Conservation (phyloP, 164 flowering plant species). For the Aristolochia fimbriata region DNA sequence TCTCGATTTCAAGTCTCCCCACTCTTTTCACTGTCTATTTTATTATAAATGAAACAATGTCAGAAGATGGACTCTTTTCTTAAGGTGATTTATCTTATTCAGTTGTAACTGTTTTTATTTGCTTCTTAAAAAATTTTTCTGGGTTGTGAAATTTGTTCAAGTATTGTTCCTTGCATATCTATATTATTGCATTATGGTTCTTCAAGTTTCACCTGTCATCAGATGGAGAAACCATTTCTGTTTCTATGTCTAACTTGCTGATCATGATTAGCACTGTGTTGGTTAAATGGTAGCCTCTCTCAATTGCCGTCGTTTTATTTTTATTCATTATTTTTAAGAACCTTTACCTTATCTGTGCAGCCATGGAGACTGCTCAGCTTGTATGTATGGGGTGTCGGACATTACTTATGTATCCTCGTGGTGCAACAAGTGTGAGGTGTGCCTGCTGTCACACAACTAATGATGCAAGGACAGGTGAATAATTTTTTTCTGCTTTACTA, state of each 20-base stretch:
- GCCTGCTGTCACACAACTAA: conserved; percentile 89
- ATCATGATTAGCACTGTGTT: not conserved
- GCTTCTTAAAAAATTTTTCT: no score
- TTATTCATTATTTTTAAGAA: no score
- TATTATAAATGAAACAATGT: no score
- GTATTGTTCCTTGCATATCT: no score
- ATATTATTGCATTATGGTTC: not conserved
- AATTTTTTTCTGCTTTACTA: not conserved
- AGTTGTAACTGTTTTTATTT: no score
- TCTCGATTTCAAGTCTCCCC: no score
- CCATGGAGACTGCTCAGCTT: conserved; percentile 53
- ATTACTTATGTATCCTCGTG: conserved; percentile 79
- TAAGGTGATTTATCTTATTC: no score
- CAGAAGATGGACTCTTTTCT: no score
- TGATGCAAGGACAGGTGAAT: conserved; percentile 54
- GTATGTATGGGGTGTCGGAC: conserved; percentile 91
- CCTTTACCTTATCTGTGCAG: not conserved
- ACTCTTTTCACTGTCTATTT: no score
- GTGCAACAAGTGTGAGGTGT: conserved; percentile 95
- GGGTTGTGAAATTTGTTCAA: no score
- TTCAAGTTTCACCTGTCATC: not conserved
- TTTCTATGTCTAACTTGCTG: not conserved
- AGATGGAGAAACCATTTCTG: no score
- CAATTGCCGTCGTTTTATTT: not conserved
- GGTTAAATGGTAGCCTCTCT: not conserved